Evolutionary conservation across 139 green algal species (phyloP).

Genomic region (Chlorella sp.): DNA sequence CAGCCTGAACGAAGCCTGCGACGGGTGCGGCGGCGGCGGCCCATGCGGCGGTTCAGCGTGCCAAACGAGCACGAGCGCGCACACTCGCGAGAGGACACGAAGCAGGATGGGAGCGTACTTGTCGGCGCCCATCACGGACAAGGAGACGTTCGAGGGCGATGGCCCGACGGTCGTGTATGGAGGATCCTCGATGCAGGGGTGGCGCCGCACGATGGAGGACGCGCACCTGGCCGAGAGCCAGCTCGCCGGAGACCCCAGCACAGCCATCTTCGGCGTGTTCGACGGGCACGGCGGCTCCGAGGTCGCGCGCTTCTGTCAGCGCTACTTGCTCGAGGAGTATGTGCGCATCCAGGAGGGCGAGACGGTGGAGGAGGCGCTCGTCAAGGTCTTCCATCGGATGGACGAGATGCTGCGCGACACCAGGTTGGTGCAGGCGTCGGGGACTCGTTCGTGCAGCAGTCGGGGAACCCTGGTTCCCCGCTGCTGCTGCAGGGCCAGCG

Average conservation of each 20-base stretch:
- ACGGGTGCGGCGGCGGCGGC: too few relatives aligned
- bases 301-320: constrained; percentile 82
- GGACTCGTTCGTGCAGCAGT: too few relatives aligned
- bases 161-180: constrained; percentile 51
- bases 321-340: constrained; percentile 72
- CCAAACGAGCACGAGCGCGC: too few relatives aligned
- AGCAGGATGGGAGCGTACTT: constrained; percentile 72
- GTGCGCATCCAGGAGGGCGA: constrained; percentile 45
- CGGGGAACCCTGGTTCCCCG: too few relatives aligned
- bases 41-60: too few relatives aligned
- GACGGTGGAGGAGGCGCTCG: constrained; percentile 51
- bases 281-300: constrained; percentile 82
- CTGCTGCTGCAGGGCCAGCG: too few relatives aligned
- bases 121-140: constrained; percentile 56
- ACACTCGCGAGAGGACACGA: too few relatives aligned
- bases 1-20: too few relatives aligned
- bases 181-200: constrained; percentile 80
- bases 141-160: constrained; percentile 58
- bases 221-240: constrained; percentile 55
- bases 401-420: constrained; percentile 33
- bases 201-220: constrained; percentile 74
- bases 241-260: constrained; percentile 21
- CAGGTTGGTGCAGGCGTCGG: too few relatives aligned
- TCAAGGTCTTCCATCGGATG: constrained; percentile 74
- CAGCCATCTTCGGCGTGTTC: constrained; percentile 80